phyloP scores from a whole-genome alignment of 2,329 filamentous ascomycete genomes.

The Fusarium sp. region DNA sequence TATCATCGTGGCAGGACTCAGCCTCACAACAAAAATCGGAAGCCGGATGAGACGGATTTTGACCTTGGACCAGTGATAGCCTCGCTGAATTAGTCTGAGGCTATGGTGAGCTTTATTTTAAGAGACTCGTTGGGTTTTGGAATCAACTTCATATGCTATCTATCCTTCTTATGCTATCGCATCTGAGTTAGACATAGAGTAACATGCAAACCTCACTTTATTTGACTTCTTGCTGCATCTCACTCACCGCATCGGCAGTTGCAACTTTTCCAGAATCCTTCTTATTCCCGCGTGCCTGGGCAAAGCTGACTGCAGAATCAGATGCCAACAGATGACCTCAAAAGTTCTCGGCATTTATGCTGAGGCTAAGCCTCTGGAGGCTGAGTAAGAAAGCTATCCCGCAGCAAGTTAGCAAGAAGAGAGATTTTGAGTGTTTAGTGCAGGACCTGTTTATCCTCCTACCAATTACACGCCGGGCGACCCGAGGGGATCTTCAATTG shows the following conservation, averaged over 20 bases:
- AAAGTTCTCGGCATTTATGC: not conserved
- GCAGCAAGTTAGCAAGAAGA: not conserved
- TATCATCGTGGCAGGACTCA: not conserved
- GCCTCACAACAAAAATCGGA: not conserved
- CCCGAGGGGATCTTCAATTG: not conserved
- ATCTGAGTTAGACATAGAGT: too few species aligned
- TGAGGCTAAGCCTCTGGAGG: not conserved
- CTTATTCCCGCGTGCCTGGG: not conserved
- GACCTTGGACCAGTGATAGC: too few species aligned
- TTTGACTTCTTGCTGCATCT: not conserved
- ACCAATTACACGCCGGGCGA: not conserved
- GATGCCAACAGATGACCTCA: not conserved
- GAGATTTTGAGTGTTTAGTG: not conserved
- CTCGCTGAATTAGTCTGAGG: fast-evolving
- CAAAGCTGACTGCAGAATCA: not conserved
- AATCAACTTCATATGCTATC: not conserved
- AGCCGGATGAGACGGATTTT: not conserved
- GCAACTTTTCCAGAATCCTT: too few species aligned
- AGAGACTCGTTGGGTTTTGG: too few species aligned
- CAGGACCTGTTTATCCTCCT: not conserved
- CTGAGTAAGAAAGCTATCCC: not conserved
- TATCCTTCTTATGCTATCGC: not conserved
- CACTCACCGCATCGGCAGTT: not conserved
- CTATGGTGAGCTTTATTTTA: too few species aligned
- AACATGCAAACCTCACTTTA: not conserved